phyloP scores from a whole-genome alignment of 2,329 filamentous ascomycete species.

The Pseudomassariella vexata region DNA sequence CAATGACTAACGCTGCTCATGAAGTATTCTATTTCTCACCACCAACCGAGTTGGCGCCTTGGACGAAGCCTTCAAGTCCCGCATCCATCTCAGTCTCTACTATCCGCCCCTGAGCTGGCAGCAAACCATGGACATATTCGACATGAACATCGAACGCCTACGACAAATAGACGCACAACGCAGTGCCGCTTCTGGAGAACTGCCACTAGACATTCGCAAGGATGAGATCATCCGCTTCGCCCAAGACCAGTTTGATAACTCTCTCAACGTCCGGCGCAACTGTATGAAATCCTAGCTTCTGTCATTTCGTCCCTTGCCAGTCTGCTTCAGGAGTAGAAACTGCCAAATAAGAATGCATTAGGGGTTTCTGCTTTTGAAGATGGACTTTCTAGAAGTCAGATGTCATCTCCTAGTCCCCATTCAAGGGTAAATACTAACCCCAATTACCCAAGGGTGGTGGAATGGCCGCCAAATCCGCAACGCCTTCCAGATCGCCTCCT shows the following conservation, averaged over 20 bases:
- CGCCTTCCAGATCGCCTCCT: slow-evolving; percentile 24
- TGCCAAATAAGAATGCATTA: too few species aligned
- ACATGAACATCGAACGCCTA: slow-evolving; percentile 25
- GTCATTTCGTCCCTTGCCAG: too few species aligned
- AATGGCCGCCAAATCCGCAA: slow-evolving; percentile 33
- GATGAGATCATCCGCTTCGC: slow-evolving; percentile 3
- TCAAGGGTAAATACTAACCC: too few species aligned
- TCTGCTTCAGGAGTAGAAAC: too few species aligned
- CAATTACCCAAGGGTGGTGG: too few species aligned
- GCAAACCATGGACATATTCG: slow-evolving; percentile 35
- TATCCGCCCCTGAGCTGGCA: slow-evolving; percentile 30
- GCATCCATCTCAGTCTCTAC: slow-evolving; percentile 31
- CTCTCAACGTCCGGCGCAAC: too few species aligned
- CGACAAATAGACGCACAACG: neutral
- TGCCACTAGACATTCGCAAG: neutral
- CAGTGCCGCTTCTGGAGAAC: neutral
- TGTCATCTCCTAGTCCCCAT: too few species aligned
- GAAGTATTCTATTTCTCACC: slow-evolving; percentile 36
- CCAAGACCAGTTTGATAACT: slow-evolving; percentile 19
- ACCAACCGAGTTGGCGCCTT: slow-evolving; percentile 37
- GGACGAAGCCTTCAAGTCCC: slow-evolving; percentile 37
- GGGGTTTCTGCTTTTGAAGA: too few species aligned
- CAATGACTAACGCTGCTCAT: too few species aligned
- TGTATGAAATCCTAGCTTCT: too few species aligned
- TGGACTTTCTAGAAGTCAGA: too few species aligned